Evolutionary conservation across 305 asterid species (phyloP).

Genomic region (Petunia hybrid): DNA sequence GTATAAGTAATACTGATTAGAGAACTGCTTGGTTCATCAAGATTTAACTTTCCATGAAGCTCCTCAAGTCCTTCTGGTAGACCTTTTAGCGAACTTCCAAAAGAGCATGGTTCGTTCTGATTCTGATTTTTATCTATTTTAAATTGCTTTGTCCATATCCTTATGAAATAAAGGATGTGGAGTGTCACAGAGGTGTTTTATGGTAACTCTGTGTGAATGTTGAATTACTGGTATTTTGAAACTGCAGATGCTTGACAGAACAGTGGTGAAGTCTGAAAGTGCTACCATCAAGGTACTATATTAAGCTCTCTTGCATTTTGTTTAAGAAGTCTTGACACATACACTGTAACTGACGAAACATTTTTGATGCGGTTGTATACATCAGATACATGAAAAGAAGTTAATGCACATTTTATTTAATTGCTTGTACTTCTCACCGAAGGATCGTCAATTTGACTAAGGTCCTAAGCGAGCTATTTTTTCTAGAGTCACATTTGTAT

Average conservation of each 20-base stretch:
- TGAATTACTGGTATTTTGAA: conserved; percentile 29
- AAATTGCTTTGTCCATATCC: background rate
- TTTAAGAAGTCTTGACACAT: background rate
- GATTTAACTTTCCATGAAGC: background rate
- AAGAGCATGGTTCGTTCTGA: too few relatives aligned
- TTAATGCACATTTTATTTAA: background rate
- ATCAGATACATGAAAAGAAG: conserved; percentile 16
- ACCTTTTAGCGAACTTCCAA: too few relatives aligned
- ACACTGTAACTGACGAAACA: background rate
- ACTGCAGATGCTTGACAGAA: conserved; percentile 86
- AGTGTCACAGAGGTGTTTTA: background rate
- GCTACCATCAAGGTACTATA: conserved; percentile 88
- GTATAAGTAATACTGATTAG: background rate
- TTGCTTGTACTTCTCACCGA: conserved; percentile 24
- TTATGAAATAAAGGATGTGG: conserved; percentile 10
- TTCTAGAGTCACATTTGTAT: background rate
- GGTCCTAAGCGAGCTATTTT: conserved; percentile 12
- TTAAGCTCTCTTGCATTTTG: background rate
- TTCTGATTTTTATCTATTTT: background rate
- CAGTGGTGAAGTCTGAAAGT: conserved; percentile 92
- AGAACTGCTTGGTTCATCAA: background rate
- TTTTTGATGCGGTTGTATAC: background rate
- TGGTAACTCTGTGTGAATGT: background rate
- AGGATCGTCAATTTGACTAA: conserved; percentile 1
- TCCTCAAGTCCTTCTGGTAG: too few relatives aligned